Evolutionary conservation across 192 early-diverging fungal genomes (phyloP), one percentile per base, ranked within the genome.

Genomic region (Coemansia javaensis): DNA sequence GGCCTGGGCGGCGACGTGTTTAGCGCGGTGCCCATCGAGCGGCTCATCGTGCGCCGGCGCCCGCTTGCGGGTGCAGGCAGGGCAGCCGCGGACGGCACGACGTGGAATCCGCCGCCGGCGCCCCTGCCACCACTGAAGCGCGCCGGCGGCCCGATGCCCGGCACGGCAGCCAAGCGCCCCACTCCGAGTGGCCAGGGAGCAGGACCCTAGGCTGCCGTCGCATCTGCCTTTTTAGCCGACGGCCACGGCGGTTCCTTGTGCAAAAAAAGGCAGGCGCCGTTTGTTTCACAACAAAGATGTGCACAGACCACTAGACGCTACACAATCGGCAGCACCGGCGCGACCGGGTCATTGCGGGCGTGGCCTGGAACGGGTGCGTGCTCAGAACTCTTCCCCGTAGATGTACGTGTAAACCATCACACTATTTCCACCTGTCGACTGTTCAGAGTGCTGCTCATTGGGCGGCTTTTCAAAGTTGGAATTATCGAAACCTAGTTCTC

Each of bases 41-140:
- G 44, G 39, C 56, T 72, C 17, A 72, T 72, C 40, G 61, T 72
- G 2, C 50, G 68, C 1, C 56, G 68, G 30, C 42, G 38, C 27
- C 59, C 68, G 0, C 39, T 58, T 25, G 24, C 50, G 25, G 25
- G 48, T 1, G 23, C 13, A 13, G 53, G 34, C 10, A 6, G 18
- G 17, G 12, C 44, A 11, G 35, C 46, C 9, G 20, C 32, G 16
- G n/a, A 10, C 6, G 42, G 31, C 25, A 17, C 40, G n/a, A 44
- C 44, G 43, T 48, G 36, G 54, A 5, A 18, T 15, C 39, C 18
- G 28, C 45, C 40, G 22, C 31, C 50, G 24, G 5, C 28, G 24
- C 24, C 24, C 24, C 2, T 25, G 24, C 24, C 24, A 25, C 43
- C 33, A 3, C 34, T 64, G 27, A 72, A 72, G 42, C 50, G 68